These are phyloP conservation scores for Boletus reticuloceps DNA, from an alignment of 768 basidiomycete genomes.

Conservation along the genomic window DNA sequence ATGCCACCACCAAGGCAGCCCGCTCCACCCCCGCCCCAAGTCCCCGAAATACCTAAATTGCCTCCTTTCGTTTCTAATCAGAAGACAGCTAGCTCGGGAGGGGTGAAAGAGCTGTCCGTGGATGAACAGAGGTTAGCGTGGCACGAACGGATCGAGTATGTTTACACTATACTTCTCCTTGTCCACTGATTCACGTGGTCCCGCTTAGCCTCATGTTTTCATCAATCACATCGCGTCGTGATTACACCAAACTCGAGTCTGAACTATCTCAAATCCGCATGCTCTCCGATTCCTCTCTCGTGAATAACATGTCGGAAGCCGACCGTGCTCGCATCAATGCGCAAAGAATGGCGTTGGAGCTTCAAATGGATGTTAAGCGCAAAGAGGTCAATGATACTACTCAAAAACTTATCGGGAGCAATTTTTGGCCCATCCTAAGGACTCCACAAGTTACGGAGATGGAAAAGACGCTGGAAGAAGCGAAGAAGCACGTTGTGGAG, in stretches of 20 bases:
- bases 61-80: constrained; percentile 21
- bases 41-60: constrained; percentile 17
- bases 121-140: constrained; percentile 39
- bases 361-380: constrained; percentile 29
- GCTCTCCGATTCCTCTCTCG: constrained; percentile 25
- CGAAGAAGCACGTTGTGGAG: constrained; percentile 30
- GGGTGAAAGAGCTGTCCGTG: constrained; percentile 23
- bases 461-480: constrained; percentile 21
- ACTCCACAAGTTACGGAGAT: constrained; percentile 22
- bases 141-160: constrained; percentile 42
- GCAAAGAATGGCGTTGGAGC: constrained; percentile 24
- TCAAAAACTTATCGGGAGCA: constrained; percentile 31
- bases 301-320: constrained; percentile 24
- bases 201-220: constrained; percentile 35
- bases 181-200: neutral
- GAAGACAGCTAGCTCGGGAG: neutral
- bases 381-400: constrained; percentile 31
- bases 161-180: neutral
- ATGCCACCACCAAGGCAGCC: constrained; percentile 19
- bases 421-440: constrained; percentile 41
- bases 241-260: constrained; percentile 31
- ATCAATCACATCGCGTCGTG: constrained; percentile 33
- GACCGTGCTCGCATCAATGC: constrained; percentile 22
- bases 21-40: constrained; percentile 13
- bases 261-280: constrained; percentile 29